phyloP scores from a whole-genome alignment of 208 protist species.

The Trypanosoma scelopori region DNA sequence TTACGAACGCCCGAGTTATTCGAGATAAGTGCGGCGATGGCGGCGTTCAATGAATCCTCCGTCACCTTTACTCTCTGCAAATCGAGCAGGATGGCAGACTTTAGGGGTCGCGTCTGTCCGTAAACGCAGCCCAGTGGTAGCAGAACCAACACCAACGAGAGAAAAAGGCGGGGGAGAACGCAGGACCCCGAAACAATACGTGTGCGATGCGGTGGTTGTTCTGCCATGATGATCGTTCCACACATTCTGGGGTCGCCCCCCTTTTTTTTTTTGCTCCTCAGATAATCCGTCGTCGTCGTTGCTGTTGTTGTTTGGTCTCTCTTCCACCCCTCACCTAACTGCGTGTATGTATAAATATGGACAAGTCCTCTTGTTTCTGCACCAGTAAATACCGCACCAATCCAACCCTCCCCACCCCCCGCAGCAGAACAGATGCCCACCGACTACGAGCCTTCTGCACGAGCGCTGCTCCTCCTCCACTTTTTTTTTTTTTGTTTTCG shows the following conservation, averaged over 20 bases:
- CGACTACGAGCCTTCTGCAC: too few relatives aligned
- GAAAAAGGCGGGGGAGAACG: slow-evolving; percentile 14
- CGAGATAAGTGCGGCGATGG: slow-evolving; percentile 27
- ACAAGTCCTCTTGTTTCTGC: background rate
- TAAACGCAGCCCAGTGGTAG: background rate
- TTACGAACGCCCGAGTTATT: too few relatives aligned
- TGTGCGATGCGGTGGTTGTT: background rate
- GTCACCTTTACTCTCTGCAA: slow-evolving; percentile 47
- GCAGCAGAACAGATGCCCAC: too few relatives aligned
- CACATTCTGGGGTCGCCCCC: too few relatives aligned
- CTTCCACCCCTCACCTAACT: too few relatives aligned
- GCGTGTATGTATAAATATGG: background rate
- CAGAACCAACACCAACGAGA: background rate
- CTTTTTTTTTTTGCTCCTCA: background rate
- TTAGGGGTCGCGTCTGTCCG: background rate
- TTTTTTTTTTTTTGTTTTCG: too few relatives aligned
- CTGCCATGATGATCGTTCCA: background rate
- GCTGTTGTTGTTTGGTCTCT: too few relatives aligned
- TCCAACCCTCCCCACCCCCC: background rate
- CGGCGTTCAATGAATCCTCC: slow-evolving; percentile 25
- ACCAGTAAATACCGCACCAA: too few relatives aligned
- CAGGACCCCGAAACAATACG: background rate
- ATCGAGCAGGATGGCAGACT: slow-evolving; percentile 55
- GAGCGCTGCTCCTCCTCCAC: too few relatives aligned
- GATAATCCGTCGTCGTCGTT: background rate